A percentile compares a stretch with the other conserved stretches of the same genome.
Conservation (phyloP, 345 rosid species). For the Salix caprea region DNA sequence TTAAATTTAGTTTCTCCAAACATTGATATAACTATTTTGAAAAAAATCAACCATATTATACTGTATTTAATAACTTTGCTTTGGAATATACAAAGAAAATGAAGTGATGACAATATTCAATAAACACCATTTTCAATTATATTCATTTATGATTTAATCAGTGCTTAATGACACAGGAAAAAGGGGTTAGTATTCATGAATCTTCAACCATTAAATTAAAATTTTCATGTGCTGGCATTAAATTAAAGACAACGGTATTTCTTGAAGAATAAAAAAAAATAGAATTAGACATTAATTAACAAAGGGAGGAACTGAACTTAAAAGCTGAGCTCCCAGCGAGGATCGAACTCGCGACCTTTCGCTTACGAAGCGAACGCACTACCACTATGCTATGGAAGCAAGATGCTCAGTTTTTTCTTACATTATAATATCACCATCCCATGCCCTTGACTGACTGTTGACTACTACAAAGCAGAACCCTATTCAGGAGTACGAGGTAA, state of each 20-base stretch:
- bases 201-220: background rate
- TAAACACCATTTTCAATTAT: background rate
- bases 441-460: no score
- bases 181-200: no score
- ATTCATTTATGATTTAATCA: background rate
- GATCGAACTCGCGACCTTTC: constrained; percentile 99
- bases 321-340: constrained; percentile 34
- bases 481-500: accelerated
- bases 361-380: constrained; percentile 99
- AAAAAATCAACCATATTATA: no score
- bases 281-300: background rate
- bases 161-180: background rate
- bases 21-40: no score
- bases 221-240: background rate
- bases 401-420: background rate
- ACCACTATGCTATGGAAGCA: constrained; percentile 84
- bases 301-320: background rate
- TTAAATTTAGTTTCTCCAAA: no score
- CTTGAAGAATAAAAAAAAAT: background rate
- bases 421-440: accelerated
- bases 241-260: no score
- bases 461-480: no score
- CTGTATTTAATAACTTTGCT: no score
- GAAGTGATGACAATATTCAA: background rate
- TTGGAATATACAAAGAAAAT: background rate